Conservation (phyloP, 371 early-diverging fungal species). For the Circinella umbellata region DNA sequence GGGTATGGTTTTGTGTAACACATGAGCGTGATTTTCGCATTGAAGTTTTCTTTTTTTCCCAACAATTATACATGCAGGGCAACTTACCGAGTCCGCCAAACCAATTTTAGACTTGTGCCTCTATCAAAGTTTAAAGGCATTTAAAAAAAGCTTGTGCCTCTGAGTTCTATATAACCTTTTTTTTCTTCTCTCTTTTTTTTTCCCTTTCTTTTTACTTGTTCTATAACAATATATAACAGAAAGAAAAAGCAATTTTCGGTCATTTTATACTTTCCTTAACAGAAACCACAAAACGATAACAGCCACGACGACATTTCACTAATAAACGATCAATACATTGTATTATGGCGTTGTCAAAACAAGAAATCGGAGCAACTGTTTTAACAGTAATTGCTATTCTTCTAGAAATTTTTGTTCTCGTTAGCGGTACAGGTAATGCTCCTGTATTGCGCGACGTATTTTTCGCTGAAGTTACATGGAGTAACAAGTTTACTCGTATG, state of each 20-base stretch:
- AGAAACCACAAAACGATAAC: neutral
- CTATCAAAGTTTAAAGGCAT: neutral
- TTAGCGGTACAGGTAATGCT: slow-evolving; percentile 27
- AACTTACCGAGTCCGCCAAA: neutral
- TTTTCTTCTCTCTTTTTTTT: neutral
- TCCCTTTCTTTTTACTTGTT: neutral
- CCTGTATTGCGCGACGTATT: slow-evolving; percentile 28
- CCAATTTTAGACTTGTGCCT: neutral
- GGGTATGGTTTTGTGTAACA: neutral
- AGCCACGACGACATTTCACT: neutral
- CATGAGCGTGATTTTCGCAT: slow-evolving; percentile 3
- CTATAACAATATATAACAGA: neutral
- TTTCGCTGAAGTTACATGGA: slow-evolving; percentile 18
- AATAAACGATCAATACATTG: neutral
- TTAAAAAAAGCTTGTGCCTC: neutral
- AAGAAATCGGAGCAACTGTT: slow-evolving; percentile 15
- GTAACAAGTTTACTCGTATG: slow-evolving; percentile 16
- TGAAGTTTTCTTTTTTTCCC: neutral
- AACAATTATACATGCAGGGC: neutral
- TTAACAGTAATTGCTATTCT: slow-evolving; percentile 21
- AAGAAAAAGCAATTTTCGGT: too few relatives aligned
- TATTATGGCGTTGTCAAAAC: slow-evolving; percentile 7
- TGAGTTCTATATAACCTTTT: neutral
- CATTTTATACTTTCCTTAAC: neutral
- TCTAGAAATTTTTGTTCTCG: slow-evolving; percentile 31